Conservation (phyloP, 2,329 filamentous ascomycete genomes). For the Cercospora zeina region DNA sequence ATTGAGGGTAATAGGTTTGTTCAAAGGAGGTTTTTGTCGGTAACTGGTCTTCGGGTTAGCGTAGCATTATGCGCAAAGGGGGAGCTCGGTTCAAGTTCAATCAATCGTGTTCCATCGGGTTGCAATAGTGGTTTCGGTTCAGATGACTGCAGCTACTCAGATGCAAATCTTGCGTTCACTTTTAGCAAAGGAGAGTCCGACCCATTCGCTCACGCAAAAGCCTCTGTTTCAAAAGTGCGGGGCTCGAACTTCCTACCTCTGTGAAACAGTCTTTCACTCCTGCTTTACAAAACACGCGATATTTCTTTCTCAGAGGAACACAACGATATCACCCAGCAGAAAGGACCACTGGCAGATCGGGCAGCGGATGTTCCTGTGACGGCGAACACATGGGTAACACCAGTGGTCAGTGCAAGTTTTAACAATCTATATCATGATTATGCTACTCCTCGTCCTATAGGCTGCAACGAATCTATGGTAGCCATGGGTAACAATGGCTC, state of each 20-base stretch:
- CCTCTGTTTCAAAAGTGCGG: neutral
- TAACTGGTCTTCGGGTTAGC: neutral
- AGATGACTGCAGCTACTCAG: too few relatives aligned
- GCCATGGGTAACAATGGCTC: slow-evolving; percentile 1
- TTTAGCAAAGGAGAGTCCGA: too few relatives aligned
- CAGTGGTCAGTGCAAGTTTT: too few relatives aligned
- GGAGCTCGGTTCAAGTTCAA: neutral
- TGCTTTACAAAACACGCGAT: neutral
- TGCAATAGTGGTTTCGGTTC: neutral
- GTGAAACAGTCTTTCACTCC: neutral
- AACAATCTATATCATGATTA: neutral
- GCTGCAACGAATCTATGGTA: neutral
- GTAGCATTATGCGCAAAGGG: neutral
- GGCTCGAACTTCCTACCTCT: neutral
- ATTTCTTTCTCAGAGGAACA: neutral
- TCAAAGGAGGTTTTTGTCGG: neutral
- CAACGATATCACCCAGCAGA: neutral
- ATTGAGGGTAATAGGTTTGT: slow-evolving; percentile 19
- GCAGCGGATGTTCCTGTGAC: too few relatives aligned
- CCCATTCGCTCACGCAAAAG: neutral
- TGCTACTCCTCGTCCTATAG: neutral
- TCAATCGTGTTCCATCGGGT: neutral
- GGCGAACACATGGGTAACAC: too few relatives aligned
- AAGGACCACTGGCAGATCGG: neutral
- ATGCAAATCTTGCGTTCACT: neutral